Evolutionary conservation across 2,329 filamentous ascomycete species (phyloP).

Genomic region (Curvularia sp.): DNA sequence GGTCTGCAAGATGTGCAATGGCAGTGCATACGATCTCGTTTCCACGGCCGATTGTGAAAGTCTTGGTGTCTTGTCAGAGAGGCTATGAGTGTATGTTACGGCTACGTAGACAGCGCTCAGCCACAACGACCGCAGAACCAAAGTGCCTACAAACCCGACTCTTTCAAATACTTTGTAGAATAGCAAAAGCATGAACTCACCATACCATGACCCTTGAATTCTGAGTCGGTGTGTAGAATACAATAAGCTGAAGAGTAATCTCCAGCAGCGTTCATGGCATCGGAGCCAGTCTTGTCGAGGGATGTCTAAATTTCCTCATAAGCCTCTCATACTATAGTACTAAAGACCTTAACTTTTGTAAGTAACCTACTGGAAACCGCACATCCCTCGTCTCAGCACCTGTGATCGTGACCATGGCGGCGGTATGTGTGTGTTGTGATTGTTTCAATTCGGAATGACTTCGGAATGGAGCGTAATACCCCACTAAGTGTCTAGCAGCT

Average conservation of each 20-base stretch:
- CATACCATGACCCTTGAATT: slow-evolving; percentile 79
- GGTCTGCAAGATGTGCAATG: slow-evolving; percentile 78
- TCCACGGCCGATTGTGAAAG: slow-evolving; percentile 86
- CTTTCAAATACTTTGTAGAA: background rate
- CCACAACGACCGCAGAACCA: background rate
- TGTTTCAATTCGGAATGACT: slow-evolving; percentile 13
- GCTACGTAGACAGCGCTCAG: background rate
- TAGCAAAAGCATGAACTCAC: slow-evolving; percentile 59
- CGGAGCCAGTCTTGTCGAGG: slow-evolving; percentile 92
- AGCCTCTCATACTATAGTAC: background rate
- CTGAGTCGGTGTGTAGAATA: slow-evolving; percentile 81
- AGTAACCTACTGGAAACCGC: slow-evolving; percentile 55
- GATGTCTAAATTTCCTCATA: slow-evolving; percentile 66
- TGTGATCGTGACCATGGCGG: slow-evolving; percentile 56
- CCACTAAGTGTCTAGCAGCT: slow-evolving; percentile 7
- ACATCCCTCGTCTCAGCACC: slow-evolving; percentile 57
- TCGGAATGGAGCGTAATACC: slow-evolving; percentile 16
- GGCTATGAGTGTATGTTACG: background rate
- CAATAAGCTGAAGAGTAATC: slow-evolving; percentile 97
- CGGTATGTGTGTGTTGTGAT: slow-evolving; percentile 7
- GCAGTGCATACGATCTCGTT: slow-evolving; percentile 92
- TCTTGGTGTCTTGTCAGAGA: slow-evolving; percentile 41
- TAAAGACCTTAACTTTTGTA: background rate
- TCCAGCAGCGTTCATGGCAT: slow-evolving; percentile 94
- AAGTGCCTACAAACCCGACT: background rate